A percentile compares a stretch with the other conserved stretches of the same genome.
Conservation (phyloP, 129 eudicot species). For the Lonicera japonica region DNA sequence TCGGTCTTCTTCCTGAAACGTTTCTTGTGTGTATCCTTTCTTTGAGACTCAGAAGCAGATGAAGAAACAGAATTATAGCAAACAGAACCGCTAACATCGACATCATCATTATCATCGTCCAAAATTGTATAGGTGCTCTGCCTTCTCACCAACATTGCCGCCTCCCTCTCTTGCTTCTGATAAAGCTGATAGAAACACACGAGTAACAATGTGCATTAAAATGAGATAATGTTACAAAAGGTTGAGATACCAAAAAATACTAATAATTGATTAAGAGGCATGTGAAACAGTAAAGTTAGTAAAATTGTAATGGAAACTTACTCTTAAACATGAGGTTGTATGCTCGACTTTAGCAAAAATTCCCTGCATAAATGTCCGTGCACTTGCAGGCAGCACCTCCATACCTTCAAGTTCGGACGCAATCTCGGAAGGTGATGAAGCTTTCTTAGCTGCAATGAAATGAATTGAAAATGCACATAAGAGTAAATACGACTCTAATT, state of each 20-base stretch:
- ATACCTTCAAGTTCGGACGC: slow-evolving; percentile 45
- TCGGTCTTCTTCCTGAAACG: slow-evolving; percentile 74
- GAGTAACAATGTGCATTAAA: background rate
- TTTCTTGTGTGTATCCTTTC: slow-evolving; percentile 42
- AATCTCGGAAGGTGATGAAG: slow-evolving; percentile 66
- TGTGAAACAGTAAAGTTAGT: background rate
- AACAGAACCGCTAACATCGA: slow-evolving; percentile 29
- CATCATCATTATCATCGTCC: slow-evolving; percentile 77
- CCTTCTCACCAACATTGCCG: slow-evolving; percentile 64
- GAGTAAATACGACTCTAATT: background rate
- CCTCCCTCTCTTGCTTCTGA: slow-evolving; percentile 77
- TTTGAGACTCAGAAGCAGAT: slow-evolving; percentile 35
- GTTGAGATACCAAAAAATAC: background rate
- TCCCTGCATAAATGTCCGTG: slow-evolving; percentile 58
- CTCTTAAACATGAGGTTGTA: slow-evolving; percentile 52
- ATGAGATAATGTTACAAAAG: background rate
- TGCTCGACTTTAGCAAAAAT: slow-evolving; percentile 56
- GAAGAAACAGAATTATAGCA: slow-evolving; percentile 27
- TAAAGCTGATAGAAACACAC: slow-evolving; percentile 40
- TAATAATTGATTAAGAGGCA: background rate
- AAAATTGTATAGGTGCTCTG: slow-evolving; percentile 72
- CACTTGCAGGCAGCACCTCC: slow-evolving; percentile 47
- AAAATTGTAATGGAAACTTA: slow-evolving; percentile 23
- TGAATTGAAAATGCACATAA: background rate
- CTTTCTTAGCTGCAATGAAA: slow-evolving; percentile 68